These are phyloP conservation scores for Auxenochlorella pyrenoidosa DNA, from an alignment of 139 green algal genomes.

Conservation along the genomic window DNA sequence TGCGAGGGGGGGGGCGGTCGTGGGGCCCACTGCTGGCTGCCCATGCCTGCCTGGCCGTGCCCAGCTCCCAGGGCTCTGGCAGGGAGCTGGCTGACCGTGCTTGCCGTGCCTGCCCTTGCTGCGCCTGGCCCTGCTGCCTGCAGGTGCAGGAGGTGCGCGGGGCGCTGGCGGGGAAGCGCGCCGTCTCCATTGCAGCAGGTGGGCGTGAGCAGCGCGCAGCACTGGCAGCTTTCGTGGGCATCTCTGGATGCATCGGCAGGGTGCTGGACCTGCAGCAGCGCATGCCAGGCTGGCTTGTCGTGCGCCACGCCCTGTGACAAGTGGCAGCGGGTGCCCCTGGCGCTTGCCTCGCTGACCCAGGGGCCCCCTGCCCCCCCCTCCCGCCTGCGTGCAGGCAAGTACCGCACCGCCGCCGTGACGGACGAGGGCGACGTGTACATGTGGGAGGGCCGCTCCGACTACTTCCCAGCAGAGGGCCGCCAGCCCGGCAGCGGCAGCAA, in stretches of 20 bases:
- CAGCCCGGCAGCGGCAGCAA: constrained; percentile 46
- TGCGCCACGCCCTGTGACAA: no score
- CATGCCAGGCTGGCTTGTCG: no score
- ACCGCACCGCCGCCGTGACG: constrained; percentile 83
- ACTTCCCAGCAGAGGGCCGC: constrained; percentile 47
- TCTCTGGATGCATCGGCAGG: no score
- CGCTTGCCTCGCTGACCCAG: not conserved
- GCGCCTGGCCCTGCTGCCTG: not conserved
- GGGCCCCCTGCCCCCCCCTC: no score
- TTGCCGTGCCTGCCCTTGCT: no score
- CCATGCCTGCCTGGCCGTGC: no score
- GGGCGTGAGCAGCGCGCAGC: constrained; percentile 52
- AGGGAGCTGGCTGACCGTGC: not conserved
- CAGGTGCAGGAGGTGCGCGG: constrained; percentile 71
- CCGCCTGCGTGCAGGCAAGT: constrained; percentile 82
- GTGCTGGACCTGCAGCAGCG: no score
- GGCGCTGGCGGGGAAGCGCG: constrained; percentile 66
- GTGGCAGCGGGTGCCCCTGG: no score
- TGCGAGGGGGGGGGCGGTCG: not conserved
- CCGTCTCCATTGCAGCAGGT: constrained; percentile 69
- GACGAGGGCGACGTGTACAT: constrained; percentile 82
- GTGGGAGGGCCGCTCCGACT: constrained; percentile 79
- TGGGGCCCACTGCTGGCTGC: no score
- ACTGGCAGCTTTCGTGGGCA: not conserved
- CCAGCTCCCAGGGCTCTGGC: no score